Base-by-base conservation (phyloP, 2,329 filamentous ascomycete species). In the Onygenales sp. region DNA sequence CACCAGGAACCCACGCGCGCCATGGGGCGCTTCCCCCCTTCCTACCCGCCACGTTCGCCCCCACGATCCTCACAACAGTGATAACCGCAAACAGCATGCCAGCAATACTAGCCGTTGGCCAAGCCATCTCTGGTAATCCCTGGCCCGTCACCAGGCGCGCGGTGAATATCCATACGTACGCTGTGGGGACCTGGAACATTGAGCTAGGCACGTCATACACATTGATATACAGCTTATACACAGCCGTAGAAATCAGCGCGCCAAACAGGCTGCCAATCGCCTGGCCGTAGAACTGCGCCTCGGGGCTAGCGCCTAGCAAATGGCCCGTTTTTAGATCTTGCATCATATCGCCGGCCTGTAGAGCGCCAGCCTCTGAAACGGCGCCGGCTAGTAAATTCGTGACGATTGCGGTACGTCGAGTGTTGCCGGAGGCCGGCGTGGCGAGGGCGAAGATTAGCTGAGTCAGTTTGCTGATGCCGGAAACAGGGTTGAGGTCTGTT, bases 251-350 rank as follows among this genome's bases (percentile, higher is more conserved):
- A 5, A 95, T 79, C 9, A 97, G 78, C 0, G 93, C 91, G 1
- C 93, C 93, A 2, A 88, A 83, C 0, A 88, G 85, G 37, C 86
- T 88, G 4, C 93, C 93, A 51, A 98, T 91, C 17, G 97, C 82
- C 66, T 98, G 93, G 0, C 93, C 93, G 78, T 88, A 96, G 67
- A 98, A 98, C 64, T 98, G 93, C 0, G 93, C 93, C 61, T 87
- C 93, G 0, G 93, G 93, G 3, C 89, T 87, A 0, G 93, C 93
- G 9, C 92, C 91, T 0, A 98, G 79, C 0, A 98, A 74, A 68
- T 98, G 91, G 0, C 93, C 93, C 0, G 93, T 96, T 69, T 98
- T 98, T 33, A 98, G 79, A 66, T 98, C 93, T 67, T 98, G 93
- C 80, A 98, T 88, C 52, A 98, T 82, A 68, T 98, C 93, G 7